Evolutionary conservation across 768 basidiomycete species (phyloP), one percentile per base, ranked within the genome.

Genomic region (Lentinus brumalis): DNA sequence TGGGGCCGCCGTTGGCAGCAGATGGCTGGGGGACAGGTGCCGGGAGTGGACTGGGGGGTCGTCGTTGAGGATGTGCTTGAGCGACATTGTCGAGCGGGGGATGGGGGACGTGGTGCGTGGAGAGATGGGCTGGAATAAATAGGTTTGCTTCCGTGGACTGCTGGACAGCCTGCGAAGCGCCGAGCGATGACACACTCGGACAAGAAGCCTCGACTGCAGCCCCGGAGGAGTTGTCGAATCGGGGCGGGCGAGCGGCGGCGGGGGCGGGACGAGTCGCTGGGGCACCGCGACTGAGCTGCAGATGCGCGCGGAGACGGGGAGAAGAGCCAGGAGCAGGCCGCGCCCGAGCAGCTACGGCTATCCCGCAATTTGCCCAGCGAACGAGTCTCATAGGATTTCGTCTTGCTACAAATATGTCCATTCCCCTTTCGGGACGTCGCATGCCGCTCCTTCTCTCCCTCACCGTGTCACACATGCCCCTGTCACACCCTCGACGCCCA

Each of bases 21-120:
- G 73, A 69, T 57, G 74, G 69, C 40, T 66, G 61, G 49, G 78
- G 72, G 21, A 78, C 76, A 35, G 78, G 74, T 26, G 65, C 61
- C 41, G 66, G 57, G 50, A 65, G 50, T 65, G 70, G 40, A 55
- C 52, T 29, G 69, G 73, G 14, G 71, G 68, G 65, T 89, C 86
- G 76, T 91, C 85, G 76, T 92, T 92, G 76, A 92, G 85, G 63
- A 92, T 91, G 66, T 85, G 82, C 67, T 85, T 86, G 73, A 92
- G 84, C 53, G 90, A 91, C 89, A 92, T 92, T 74, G 61, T 68
- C 46, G 56, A 59, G 26, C 52, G 59, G 53, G 52, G 42, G 47
- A 54, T 18, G 54, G 50, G 50, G 56, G 61, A 62, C 61, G 57
- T 57, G 62, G 58, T 55, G 41, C 51, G 54, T 50, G 54, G 53